Percentiles rank a stretch among this genome's conserved stretches.
Evolutionary conservation across 768 basidiomycete species (phyloP).

Genomic region (Leccinum longicurvipes): DNA sequence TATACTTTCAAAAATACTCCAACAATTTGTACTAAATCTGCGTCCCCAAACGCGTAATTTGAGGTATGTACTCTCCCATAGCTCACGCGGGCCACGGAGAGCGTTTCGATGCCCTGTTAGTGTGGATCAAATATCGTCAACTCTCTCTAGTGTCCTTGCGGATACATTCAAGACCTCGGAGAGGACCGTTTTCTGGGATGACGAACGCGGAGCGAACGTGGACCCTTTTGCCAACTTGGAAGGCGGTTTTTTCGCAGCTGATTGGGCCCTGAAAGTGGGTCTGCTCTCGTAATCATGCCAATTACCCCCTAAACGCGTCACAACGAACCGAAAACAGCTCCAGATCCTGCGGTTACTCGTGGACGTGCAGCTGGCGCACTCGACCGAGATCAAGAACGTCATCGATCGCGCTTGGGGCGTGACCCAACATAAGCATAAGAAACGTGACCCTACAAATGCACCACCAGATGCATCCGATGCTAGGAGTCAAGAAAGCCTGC

Average conservation of each 20-base stretch:
- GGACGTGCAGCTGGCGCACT: conserved; percentile 76
- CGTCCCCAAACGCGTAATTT: conserved; percentile 88
- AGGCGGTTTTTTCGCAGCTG: conserved; percentile 75
- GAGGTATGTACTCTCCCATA: conserved; percentile 52
- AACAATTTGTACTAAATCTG: conserved; percentile 76
- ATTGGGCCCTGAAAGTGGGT: conserved; percentile 81
- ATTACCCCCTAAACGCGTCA: conserved; percentile 31
- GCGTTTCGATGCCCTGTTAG: conserved; percentile 43
- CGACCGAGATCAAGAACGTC: conserved; percentile 59
- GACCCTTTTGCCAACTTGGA: conserved; percentile 68
- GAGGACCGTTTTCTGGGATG: conserved; percentile 80
- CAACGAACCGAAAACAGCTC: conserved; percentile 47
- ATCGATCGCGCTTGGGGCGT: conserved; percentile 89
- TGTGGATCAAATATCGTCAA: conserved; percentile 78
- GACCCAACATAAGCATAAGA: conserved; percentile 81
- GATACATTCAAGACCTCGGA: conserved; percentile 73
- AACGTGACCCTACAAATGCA: conserved; percentile 56
- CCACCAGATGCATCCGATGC: conserved; percentile 59
- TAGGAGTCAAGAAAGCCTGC: conserved; percentile 62
- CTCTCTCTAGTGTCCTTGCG: conserved; percentile 62
- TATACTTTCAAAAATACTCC: conserved; percentile 69
- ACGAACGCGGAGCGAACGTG: conserved; percentile 59
- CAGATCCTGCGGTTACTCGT: conserved; percentile 81
- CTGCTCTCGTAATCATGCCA: conserved; percentile 21
- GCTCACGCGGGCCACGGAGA: conserved; percentile 21